These are phyloP conservation scores for Gamsiella multidivaricata DNA, from an alignment of 192 early-diverging fungal species.

Conservation along the genomic window DNA sequence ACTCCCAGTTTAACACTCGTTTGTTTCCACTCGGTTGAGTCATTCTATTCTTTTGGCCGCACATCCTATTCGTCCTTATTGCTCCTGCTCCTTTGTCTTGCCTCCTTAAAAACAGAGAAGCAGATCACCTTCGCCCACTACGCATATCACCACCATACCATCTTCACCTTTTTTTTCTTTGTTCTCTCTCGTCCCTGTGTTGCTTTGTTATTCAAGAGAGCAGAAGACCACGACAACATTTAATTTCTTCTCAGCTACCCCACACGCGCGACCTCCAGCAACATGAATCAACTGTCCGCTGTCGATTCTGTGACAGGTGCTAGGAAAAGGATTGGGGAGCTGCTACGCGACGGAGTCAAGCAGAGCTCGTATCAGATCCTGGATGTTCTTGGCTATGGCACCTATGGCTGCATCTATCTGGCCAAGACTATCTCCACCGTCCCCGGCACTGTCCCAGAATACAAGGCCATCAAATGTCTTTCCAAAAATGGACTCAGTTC, in stretches of 20 bases:
- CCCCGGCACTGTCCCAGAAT: conserved; percentile 42
- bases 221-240: conserved; percentile 6
- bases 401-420: conserved; percentile 80
- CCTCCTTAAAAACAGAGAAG: conserved; percentile 23
- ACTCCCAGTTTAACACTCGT: conserved; percentile 32
- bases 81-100: conserved; percentile 6
- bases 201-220: conserved; percentile 5
- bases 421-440: conserved; percentile 49
- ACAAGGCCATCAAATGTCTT: conserved; percentile 74
- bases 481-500: conserved; percentile 56
- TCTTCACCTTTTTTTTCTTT: conserved; percentile 1
- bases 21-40: conserved; percentile 33
- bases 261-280: conserved; percentile 1
- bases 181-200: too few relatives aligned
- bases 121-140: neutral
- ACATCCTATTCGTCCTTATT: neutral
- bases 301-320: conserved; percentile 47
- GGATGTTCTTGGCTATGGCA: conserved; percentile 73
- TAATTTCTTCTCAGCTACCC: neutral
- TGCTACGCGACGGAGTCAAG: conserved; percentile 26
- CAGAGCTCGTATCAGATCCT: conserved; percentile 57
- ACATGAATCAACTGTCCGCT: conserved; percentile 30
- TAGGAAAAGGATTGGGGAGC: conserved; percentile 31
- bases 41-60: conserved; percentile 13
- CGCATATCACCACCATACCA: neutral